Conservation (phyloP, 148 eudicot species). For the Camellia granthamiana region DNA sequence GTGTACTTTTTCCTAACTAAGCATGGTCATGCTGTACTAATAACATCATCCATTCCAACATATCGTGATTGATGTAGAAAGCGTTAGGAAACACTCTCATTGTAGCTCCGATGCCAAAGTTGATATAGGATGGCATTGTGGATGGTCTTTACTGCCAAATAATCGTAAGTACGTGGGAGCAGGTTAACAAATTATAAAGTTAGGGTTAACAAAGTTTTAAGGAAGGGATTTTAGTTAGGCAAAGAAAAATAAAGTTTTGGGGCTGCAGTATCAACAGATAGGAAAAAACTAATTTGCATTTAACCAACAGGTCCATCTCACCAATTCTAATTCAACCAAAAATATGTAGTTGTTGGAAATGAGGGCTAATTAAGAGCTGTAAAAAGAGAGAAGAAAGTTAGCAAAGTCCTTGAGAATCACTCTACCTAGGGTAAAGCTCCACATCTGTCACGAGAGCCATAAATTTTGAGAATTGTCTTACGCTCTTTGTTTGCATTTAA, state of each 20-base stretch:
- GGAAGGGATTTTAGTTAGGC: neutral
- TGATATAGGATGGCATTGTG: constrained; percentile 5
- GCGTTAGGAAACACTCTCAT: neutral
- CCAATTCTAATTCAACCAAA: neutral
- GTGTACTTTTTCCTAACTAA: neutral
- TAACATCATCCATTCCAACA: neutral
- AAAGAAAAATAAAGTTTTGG: neutral
- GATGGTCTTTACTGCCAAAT: neutral
- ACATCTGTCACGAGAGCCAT: neutral
- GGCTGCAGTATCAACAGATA: neutral
- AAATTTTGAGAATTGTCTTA: neutral
- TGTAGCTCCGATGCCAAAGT: neutral
- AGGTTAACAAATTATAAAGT: constrained; percentile 1
- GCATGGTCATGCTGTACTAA: neutral
- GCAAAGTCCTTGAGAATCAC: neutral
- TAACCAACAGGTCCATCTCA: too few species aligned
- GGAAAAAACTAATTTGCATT: neutral
- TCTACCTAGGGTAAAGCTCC: neutral
- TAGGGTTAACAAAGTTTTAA: neutral
- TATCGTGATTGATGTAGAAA: neutral
- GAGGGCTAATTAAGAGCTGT: neutral
- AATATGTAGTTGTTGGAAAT: neutral
- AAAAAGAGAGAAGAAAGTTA: neutral
- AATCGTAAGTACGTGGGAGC: neutral
- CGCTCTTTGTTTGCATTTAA: neutral